Percentiles rank a stretch among this genome's conserved stretches.
These are phyloP conservation scores for Parietaria judaica DNA, from an alignment of 306 rosid species.

Conservation along the genomic window DNA sequence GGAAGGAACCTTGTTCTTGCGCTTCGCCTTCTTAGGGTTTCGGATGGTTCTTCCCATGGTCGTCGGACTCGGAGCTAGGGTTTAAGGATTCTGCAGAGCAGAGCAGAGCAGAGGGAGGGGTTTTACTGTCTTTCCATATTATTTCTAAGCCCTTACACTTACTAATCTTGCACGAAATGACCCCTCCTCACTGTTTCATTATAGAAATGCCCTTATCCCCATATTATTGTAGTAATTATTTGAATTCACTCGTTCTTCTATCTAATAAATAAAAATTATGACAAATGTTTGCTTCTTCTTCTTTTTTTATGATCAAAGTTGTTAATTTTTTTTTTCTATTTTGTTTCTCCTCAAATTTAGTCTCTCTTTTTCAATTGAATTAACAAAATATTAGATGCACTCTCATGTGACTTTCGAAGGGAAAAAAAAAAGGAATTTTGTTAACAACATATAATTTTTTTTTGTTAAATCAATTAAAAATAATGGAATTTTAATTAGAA, in stretches of 20 bases:
- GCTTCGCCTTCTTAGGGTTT: constrained; percentile 62
- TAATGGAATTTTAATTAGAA: too few relatives aligned
- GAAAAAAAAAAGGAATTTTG: too few relatives aligned
- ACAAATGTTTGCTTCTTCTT: background rate
- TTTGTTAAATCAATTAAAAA: too few relatives aligned
- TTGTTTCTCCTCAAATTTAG: background rate
- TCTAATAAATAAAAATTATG: too few relatives aligned
- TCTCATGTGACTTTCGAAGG: background rate
- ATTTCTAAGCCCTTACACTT: background rate
- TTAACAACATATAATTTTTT: too few relatives aligned
- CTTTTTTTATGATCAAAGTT: background rate
- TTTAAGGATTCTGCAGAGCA: background rate
- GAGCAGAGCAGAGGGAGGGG: too few relatives aligned
- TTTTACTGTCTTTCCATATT: background rate
- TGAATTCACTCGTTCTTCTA: background rate
- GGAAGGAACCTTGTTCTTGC: constrained; percentile 60
- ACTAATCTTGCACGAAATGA: background rate
- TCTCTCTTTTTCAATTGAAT: background rate
- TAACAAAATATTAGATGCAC: background rate
- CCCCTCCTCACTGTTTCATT: background rate
- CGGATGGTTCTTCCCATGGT: constrained; percentile 67
- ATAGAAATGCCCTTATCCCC: background rate
- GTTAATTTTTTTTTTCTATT: background rate
- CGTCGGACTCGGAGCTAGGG: constrained; percentile 12
- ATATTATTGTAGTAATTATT: background rate